Conservation (phyloP, 441 rosid species). For the Hura crepitans region DNA sequence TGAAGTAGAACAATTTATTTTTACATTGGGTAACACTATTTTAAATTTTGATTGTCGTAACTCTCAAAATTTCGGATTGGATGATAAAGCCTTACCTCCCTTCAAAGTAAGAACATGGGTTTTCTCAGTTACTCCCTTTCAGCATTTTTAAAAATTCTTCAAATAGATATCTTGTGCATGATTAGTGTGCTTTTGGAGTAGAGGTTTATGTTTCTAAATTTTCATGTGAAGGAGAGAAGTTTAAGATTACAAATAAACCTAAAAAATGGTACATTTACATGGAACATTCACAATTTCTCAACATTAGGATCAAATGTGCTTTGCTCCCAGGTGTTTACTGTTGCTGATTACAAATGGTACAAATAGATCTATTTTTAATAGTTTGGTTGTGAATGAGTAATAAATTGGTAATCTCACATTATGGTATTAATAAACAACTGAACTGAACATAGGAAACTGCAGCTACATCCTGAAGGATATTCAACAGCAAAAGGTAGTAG, state of each 20-base stretch:
- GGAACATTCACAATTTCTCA: slow-evolving; percentile 16
- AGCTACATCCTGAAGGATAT: not conserved
- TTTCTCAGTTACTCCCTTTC: too few relatives aligned
- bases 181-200: slow-evolving; percentile 28
- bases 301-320: too few relatives aligned
- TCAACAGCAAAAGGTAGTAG: not conserved
- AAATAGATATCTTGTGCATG: slow-evolving; percentile 30
- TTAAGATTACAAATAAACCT: slow-evolving; percentile 17
- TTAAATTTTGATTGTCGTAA: too few relatives aligned
- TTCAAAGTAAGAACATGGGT: too few relatives aligned
- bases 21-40: too few relatives aligned
- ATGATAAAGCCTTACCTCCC: too few relatives aligned
- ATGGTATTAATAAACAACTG: too few relatives aligned
- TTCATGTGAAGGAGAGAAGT: slow-evolving; percentile 2
- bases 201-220: slow-evolving; percentile 26
- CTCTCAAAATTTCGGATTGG: too few relatives aligned
- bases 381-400: not conserved
- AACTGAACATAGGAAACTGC: not conserved
- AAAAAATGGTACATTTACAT: not conserved
- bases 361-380: too few relatives aligned
- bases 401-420: too few relatives aligned
- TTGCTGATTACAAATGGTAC: slow-evolving; percentile 17
- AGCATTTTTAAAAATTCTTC: not conserved
- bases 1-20: too few relatives aligned
- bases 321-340: not conserved